phyloP scores from a whole-genome alignment of 371 early-diverging fungal genomes.

The Thermomucor indicae-seudaticae region DNA sequence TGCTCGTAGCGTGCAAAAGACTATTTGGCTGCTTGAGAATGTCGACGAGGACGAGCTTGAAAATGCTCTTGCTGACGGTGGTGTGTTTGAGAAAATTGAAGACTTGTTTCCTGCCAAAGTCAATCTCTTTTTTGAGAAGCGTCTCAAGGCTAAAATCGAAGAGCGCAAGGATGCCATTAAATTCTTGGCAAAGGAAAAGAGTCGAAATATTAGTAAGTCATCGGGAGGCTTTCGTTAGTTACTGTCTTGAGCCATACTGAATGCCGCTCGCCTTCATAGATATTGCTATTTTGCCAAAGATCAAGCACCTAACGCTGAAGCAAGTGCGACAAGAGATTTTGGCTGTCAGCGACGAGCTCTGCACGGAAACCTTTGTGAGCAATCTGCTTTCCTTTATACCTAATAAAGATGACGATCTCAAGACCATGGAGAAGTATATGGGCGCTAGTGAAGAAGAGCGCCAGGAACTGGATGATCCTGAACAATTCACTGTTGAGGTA shows the following conservation, averaged over 20 bases:
- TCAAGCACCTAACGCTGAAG: constrained; percentile 12
- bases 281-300: constrained; percentile 19
- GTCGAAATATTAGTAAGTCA: constrained; percentile 36
- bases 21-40: constrained; percentile 31
- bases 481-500: constrained; percentile 52
- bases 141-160: constrained; percentile 25
- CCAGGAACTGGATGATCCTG: constrained; percentile 48
- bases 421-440: constrained; percentile 37
- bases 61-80: constrained; percentile 24
- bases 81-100: constrained; percentile 36
- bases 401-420: constrained; percentile 31
- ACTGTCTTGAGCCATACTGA: neutral
- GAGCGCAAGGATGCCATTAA: constrained; percentile 36
- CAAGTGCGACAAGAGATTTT: constrained; percentile 17
- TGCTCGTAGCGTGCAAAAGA: constrained; percentile 29
- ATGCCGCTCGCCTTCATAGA: constrained; percentile 11
- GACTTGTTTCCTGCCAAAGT: constrained; percentile 37
- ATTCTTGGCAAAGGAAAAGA: constrained; percentile 38
- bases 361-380: constrained; percentile 33
- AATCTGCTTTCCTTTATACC: constrained; percentile 30
- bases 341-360: constrained; percentile 21
- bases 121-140: constrained; percentile 34
- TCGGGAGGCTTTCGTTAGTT: neutral
- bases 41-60: constrained; percentile 34
- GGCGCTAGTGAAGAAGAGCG: constrained; percentile 29